Percentiles rank a stretch among this genome's conserved stretches.
phyloP scores from a whole-genome alignment of 164 flowering plant species.

The Liriodendron chinense region DNA sequence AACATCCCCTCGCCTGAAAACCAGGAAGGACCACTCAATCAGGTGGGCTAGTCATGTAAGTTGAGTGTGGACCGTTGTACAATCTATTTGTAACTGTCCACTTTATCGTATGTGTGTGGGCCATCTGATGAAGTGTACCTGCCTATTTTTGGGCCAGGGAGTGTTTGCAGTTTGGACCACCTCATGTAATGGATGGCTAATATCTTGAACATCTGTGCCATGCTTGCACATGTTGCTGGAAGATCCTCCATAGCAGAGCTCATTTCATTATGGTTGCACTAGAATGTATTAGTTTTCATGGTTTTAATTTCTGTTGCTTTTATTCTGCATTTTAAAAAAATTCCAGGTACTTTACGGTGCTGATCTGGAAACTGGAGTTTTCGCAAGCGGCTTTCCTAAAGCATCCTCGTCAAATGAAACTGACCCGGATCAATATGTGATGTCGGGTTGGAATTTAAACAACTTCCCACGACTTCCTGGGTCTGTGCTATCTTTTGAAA shows the following conservation, averaged over 20 bases:
- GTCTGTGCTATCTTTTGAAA: conserved; percentile 72
- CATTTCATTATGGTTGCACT: no score
- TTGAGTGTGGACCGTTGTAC: no score
- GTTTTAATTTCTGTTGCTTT: neutral
- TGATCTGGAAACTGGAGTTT: conserved; percentile 76
- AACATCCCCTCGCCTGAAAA: no score
- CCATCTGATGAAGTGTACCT: no score
- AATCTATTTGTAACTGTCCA: no score
- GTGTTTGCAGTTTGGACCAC: neutral
- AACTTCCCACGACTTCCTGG: conserved; percentile 81
- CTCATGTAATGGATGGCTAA: neutral
- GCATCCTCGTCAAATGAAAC: conserved; percentile 20
- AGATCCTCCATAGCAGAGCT: neutral
- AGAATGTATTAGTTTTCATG: neutral
- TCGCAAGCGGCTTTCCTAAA: conserved; percentile 87
- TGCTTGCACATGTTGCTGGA: neutral
- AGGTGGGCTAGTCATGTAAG: no score
- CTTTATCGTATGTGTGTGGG: no score
- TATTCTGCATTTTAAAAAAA: neutral
- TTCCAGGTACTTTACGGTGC: conserved; percentile 83
- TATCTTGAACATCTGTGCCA: neutral
- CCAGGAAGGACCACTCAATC: no score
- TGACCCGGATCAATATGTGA: conserved; percentile 43
- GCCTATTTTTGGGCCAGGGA: no score
- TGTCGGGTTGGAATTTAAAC: conserved; percentile 85